Conservation (phyloP, 1,139 yeast species). For the Geotrichum europaeum region DNA sequence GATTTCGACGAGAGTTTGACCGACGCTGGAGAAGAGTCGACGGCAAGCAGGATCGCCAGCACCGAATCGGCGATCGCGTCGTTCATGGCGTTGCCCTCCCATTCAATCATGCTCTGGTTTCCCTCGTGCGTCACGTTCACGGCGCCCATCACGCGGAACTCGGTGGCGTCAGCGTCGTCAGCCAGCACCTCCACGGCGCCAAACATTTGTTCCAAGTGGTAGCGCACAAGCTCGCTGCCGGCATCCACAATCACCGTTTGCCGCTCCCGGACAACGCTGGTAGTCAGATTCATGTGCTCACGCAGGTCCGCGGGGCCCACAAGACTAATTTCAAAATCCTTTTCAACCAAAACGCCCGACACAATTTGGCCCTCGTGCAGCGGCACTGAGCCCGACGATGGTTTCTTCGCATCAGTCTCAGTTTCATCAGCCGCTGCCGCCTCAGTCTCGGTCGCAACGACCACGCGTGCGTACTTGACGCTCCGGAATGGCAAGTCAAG, state of each 20-base stretch:
- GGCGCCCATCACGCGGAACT: conserved; percentile 45
- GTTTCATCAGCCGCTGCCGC: conserved; percentile 23
- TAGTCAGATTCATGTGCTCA: conserved; percentile 81
- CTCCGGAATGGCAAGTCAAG: conserved; percentile 75
- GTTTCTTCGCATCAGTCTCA: conserved; percentile 7
- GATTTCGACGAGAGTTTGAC: conserved; percentile 70
- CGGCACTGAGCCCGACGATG: neutral
- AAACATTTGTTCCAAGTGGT: conserved; percentile 95
- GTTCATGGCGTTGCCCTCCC: conserved; percentile 86
- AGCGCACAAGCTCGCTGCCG: conserved; percentile 68
- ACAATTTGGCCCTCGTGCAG: conserved; percentile 43
- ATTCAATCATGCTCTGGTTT: conserved; percentile 53
- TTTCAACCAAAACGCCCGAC: conserved; percentile 87
- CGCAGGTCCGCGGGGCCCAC: conserved; percentile 80
- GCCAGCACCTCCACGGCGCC: conserved; percentile 67
- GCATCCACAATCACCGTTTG: conserved; percentile 77
- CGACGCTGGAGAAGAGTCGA: conserved; percentile 92
- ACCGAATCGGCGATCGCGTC: conserved; percentile 95
- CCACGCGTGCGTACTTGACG: conserved; percentile 75
- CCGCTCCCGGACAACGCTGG: conserved; percentile 77
- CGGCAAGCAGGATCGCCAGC: conserved; percentile 80
- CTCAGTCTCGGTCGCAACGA: conserved; percentile 27
- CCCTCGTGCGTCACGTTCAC: conserved; percentile 32
- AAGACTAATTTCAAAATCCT: conserved; percentile 80
- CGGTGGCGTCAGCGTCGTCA: conserved; percentile 44